phyloP scores from a whole-genome alignment of 164 flowering plant genomes.

The Saururus chinensis region DNA sequence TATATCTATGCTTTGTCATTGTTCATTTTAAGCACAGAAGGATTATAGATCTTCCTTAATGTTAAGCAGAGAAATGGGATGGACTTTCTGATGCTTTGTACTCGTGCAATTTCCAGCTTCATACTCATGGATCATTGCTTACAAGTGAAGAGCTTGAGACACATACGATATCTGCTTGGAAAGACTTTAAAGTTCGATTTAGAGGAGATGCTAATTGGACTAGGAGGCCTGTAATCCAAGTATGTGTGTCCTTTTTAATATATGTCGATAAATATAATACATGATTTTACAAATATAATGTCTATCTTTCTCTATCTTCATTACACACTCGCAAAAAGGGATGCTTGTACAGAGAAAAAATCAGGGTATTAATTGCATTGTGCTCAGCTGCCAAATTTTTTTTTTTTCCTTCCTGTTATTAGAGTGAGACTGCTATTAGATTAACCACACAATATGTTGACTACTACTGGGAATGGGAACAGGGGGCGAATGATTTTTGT shows the following conservation, averaged over 20 bases:
- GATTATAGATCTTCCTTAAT: too few relatives aligned
- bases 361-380: neutral
- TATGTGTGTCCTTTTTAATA: constrained; percentile 8
- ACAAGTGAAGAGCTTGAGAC: constrained; percentile 26
- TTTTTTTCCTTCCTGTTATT: neutral
- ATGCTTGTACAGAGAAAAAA: neutral
- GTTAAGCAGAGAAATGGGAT: neutral
- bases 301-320: too few relatives aligned
- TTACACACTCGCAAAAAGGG: too few relatives aligned
- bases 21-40: too few relatives aligned
- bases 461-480: too few relatives aligned
- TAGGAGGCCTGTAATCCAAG: constrained; percentile 27
- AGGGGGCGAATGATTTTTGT: too few relatives aligned
- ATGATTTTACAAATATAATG: neutral
- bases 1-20: too few relatives aligned
- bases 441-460: too few relatives aligned
- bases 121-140: constrained; percentile 17
- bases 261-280: too few relatives aligned
- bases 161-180: constrained; percentile 30
- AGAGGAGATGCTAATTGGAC: constrained; percentile 14
- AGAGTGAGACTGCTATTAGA: neutral
- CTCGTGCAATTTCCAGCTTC: constrained; percentile 25
- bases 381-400: neutral
- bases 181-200: constrained; percentile 21
- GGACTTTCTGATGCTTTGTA: neutral